Conservation (phyloP, 106 monocot species). For the Chionographis japonica region DNA sequence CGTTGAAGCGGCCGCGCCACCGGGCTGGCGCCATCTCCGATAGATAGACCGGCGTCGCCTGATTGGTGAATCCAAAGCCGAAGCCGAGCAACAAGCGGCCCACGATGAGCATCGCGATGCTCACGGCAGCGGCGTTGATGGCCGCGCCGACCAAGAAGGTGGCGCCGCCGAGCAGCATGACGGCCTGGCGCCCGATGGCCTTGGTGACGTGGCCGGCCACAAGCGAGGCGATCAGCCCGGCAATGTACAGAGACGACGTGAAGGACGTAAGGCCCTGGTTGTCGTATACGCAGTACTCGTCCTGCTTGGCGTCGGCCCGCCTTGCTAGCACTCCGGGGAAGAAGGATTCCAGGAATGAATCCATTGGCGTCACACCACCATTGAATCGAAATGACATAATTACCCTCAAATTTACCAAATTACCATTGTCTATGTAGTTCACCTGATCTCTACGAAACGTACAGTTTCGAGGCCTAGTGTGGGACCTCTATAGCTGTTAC, state of each 20-base stretch:
- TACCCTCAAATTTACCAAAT: too few species aligned
- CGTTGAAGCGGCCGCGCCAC: conserved; percentile 29
- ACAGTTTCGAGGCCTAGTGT: too few species aligned
- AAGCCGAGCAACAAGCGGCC: conserved; percentile 44
- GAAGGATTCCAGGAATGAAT: conserved; percentile 35
- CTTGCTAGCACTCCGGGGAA: conserved; percentile 25
- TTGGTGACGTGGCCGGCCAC: conserved; percentile 27
- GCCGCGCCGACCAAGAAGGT: conserved; percentile 37
- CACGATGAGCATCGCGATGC: conserved; percentile 51
- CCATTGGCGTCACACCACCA: conserved; percentile 55
- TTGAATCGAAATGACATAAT: background rate
- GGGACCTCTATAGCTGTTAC: too few species aligned
- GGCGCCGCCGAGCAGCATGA: conserved; percentile 40
- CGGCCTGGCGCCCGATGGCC: conserved; percentile 20
- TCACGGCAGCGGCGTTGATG: conserved; percentile 34
- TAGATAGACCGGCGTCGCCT: conserved; percentile 47
- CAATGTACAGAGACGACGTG: conserved; percentile 53
- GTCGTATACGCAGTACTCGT: conserved; percentile 55
- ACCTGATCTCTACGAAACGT: too few species aligned
- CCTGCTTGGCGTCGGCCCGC: conserved; percentile 11
- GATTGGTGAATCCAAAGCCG: conserved; percentile 47
- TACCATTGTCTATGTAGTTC: too few species aligned
- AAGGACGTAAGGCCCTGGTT: conserved; percentile 43
- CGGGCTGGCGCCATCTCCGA: conserved; percentile 41
- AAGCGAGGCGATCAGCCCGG: conserved; percentile 40